Conservation (phyloP, 1,139 yeast genomes). For the Debaryomyces fabryi region DNA sequence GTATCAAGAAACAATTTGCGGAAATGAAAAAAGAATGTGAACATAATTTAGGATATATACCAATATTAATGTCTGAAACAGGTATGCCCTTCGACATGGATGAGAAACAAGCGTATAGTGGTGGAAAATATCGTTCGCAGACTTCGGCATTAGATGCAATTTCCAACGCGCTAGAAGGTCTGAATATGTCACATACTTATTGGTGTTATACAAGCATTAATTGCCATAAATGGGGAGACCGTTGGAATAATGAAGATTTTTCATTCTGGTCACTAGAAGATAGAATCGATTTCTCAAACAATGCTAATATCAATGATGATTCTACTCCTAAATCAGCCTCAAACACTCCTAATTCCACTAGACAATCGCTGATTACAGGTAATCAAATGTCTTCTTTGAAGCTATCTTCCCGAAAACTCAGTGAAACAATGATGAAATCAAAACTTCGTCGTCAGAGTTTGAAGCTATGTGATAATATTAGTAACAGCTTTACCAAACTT, state of each 20-base stretch:
- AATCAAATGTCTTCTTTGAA: conserved; percentile 3
- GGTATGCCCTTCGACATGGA: conserved; percentile 98
- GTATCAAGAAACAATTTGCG: conserved; percentile 64
- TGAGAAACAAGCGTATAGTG: conserved; percentile 62
- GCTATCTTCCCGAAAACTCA: background rate
- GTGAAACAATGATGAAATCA: background rate
- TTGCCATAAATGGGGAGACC: conserved; percentile 81
- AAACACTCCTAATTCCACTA: background rate
- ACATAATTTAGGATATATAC: conserved; percentile 61
- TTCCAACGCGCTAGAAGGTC: conserved; percentile 73
- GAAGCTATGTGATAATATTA: background rate
- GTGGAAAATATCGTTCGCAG: conserved; percentile 71
- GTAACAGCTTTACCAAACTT: background rate
- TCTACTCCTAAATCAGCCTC: background rate
- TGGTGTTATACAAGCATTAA: conserved; percentile 85
- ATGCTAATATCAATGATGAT: background rate
- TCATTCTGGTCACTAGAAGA: conserved; percentile 83
- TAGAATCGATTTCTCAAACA: conserved; percentile 18
- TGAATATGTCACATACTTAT: conserved; percentile 69
- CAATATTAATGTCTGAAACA: conserved; percentile 86
- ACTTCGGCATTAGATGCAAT: conserved; percentile 84
- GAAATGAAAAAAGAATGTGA: conserved; percentile 67
- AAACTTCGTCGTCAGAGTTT: conserved; percentile 6
- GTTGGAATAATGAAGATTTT: conserved; percentile 92
- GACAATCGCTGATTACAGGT: conserved; percentile 6